phyloP scores from a whole-genome alignment of 805 yeast genomes.

The Ogataea populi-albae region DNA sequence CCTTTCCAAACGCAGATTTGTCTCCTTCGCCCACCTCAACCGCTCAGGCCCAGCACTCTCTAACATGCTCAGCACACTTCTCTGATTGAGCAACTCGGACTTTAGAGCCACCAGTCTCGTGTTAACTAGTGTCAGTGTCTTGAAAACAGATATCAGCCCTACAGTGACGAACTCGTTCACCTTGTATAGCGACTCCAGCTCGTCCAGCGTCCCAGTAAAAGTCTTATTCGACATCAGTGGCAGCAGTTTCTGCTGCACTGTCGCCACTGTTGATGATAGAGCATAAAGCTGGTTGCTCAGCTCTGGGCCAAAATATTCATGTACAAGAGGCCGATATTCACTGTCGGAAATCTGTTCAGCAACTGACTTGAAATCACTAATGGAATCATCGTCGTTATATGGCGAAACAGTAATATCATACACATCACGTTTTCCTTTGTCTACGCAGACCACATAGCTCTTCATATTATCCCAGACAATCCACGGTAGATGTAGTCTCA shows the following conservation, averaged over 20 bases:
- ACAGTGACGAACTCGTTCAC: conserved; percentile 15
- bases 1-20: conserved; percentile 36
- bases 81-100: conserved; percentile 26
- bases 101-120: conserved; percentile 18
- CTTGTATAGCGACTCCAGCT: conserved; percentile 15
- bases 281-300: neutral
- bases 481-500: conserved; percentile 8
- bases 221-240: conserved; percentile 3
- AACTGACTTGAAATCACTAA: neutral
- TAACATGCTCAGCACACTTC: conserved; percentile 18
- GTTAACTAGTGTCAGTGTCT: conserved; percentile 15
- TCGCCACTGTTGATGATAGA: conserved; percentile 5
- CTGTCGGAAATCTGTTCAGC: neutral
- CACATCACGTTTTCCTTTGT: conserved; percentile 4
- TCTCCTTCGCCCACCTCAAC: too few relatives aligned
- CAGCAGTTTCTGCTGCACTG: conserved; percentile 9
- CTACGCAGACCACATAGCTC: conserved; percentile 16
- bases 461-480: conserved; percentile 25
- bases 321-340: neutral
- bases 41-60: conserved; percentile 14
- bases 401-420: conserved; percentile 10
- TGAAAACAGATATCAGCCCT: conserved; percentile 21
- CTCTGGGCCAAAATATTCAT: neutral
- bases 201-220: conserved; percentile 13
- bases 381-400: neutral